A percentile compares a stretch with the other conserved stretches of the same genome.
These are phyloP conservation scores for Globisporangium emineosum DNA, from an alignment of 352 stramenopile genomes.

Conservation along the genomic window DNA sequence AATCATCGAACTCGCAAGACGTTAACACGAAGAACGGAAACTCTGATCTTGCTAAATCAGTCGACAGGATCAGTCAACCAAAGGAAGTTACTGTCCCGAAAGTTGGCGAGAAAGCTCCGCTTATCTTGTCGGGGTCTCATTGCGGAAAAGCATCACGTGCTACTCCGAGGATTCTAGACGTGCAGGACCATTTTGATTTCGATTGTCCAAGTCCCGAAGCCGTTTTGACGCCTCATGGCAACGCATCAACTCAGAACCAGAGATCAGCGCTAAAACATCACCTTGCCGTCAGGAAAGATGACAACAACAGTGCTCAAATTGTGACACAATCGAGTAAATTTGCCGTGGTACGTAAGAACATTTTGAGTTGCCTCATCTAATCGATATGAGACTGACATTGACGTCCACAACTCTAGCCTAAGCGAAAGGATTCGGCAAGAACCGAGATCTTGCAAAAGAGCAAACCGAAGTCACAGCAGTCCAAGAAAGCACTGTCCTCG, in stretches of 20 bases:
- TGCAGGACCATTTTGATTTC: constrained; percentile 2
- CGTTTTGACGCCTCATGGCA: background rate
- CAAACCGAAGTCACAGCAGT: constrained; percentile 7
- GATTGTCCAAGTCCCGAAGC: background rate
- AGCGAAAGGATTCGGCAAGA: background rate
- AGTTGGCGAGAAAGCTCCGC: constrained; percentile 5
- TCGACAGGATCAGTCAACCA: background rate
- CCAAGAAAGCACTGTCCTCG: constrained; percentile 3
- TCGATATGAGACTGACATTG: background rate
- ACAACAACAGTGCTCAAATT: background rate
- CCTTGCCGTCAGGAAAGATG: background rate
- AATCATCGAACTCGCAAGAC: background rate
- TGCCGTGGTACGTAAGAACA: background rate
- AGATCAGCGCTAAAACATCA: background rate
- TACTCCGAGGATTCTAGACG: background rate
- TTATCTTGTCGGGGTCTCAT: constrained; percentile 1
- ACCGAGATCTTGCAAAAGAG: background rate
- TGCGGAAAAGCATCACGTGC: background rate
- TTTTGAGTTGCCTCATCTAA: background rate
- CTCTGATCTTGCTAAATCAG: background rate
- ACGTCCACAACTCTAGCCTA: background rate
- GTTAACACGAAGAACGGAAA: background rate
- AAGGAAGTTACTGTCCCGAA: background rate
- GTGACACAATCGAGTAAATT: background rate
- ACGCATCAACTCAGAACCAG: background rate